Conservation (phyloP, 176 grass and related monocot genomes). For the Rhynchospora tenuis region DNA sequence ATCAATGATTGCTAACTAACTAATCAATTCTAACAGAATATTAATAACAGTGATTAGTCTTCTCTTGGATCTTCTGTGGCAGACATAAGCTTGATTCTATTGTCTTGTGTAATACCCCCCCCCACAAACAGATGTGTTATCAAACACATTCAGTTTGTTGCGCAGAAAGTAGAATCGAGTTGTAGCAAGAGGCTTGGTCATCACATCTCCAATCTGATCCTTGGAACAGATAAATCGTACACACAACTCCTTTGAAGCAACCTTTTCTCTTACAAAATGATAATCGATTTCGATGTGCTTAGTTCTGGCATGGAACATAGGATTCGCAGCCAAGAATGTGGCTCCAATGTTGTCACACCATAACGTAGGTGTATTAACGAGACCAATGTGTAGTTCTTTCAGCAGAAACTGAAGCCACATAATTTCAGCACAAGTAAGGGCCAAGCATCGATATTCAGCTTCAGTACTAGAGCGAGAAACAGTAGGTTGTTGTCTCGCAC, state of each 20-base stretch:
- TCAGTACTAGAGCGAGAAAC: neutral
- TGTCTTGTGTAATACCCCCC: too few relatives aligned
- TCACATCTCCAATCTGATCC: neutral
- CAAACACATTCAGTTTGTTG: too few relatives aligned
- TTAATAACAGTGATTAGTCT: too few relatives aligned
- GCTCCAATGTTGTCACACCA: neutral
- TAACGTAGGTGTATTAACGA: neutral
- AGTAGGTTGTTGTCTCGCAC: neutral
- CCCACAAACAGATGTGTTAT: too few relatives aligned
- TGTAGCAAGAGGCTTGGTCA: too few relatives aligned
- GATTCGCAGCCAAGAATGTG: neutral
- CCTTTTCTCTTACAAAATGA: neutral
- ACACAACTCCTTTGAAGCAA: accelerated
- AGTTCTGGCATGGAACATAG: neutral
- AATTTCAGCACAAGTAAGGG: neutral
- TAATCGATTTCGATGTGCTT: neutral
- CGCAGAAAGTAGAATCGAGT: too few relatives aligned
- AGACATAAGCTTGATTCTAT: too few relatives aligned
- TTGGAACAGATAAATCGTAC: neutral
- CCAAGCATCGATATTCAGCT: neutral
- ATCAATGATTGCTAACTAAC: too few relatives aligned
- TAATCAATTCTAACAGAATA: too few relatives aligned
- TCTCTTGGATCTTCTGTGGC: too few relatives aligned
- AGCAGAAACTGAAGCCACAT: neutral
- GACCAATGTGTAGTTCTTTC: neutral